These are phyloP conservation scores for Penicillium egyptiacum DNA, from an alignment of 495 filamentous ascomycete species.

Conservation along the genomic window DNA sequence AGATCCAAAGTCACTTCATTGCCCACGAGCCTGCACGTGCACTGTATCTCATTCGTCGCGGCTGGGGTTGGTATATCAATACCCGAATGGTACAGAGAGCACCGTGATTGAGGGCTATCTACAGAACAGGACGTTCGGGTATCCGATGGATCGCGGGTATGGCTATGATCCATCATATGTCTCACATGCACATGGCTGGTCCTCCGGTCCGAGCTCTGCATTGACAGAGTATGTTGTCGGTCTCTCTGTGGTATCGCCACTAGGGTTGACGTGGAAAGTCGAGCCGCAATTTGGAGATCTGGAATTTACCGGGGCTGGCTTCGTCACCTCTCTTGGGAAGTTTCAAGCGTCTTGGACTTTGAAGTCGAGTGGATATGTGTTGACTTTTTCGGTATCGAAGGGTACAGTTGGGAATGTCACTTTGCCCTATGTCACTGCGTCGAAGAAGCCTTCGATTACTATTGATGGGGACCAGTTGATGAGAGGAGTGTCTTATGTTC, in stretches of 20 bases:
- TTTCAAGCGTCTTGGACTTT: slow-evolving; percentile 46
- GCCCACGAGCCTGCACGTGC: slow-evolving; percentile 47
- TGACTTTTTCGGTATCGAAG: slow-evolving; percentile 43
- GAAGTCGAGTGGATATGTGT: slow-evolving; percentile 30
- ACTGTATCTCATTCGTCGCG: slow-evolving; percentile 55
- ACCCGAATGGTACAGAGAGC: slow-evolving; percentile 59
- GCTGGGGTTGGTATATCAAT: slow-evolving; percentile 64
- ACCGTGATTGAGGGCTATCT: slow-evolving; percentile 62
- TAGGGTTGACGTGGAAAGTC: slow-evolving; percentile 53
- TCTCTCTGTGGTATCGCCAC: slow-evolving; percentile 47
- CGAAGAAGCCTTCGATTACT: slow-evolving; percentile 29
- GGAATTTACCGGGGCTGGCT: slow-evolving; percentile 53
- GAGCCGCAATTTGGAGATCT: slow-evolving; percentile 54
- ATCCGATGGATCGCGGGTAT: slow-evolving; percentile 49
- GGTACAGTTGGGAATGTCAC: slow-evolving; percentile 48
- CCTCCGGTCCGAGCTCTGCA: slow-evolving; percentile 56
- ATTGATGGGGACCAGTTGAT: slow-evolving; percentile 31
- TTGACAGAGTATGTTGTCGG: slow-evolving; percentile 56
- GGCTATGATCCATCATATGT: slow-evolving; percentile 38
- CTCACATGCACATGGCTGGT: slow-evolving; percentile 63
- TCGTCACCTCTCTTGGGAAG: slow-evolving; percentile 52
- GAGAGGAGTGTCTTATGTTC: slow-evolving; percentile 20
- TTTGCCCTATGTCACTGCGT: slow-evolving; percentile 28
- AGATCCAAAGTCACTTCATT: slow-evolving; percentile 58
- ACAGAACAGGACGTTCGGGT: slow-evolving; percentile 54